These are phyloP conservation scores for Tuber indicum DNA, from an alignment of 495 filamentous ascomycete genomes.

Conservation along the genomic window DNA sequence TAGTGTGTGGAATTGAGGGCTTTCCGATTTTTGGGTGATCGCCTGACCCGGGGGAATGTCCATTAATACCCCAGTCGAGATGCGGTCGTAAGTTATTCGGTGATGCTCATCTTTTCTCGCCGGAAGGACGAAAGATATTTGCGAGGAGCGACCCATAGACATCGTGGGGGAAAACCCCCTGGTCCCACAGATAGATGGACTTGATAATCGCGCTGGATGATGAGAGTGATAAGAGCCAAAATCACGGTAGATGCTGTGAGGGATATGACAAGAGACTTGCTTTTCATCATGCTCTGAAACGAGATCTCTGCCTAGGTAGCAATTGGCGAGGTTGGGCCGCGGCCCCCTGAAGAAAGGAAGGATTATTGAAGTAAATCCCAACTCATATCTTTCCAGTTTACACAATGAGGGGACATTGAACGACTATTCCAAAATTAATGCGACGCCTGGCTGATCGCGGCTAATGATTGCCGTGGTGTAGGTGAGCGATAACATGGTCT, in stretches of 20 bases:
- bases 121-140: neutral
- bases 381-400: neutral
- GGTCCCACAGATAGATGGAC: neutral
- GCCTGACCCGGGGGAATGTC: neutral
- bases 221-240: neutral
- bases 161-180: neutral
- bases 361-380: neutral
- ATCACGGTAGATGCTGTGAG: neutral
- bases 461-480: no score
- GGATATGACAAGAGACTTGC: neutral
- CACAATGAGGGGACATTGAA: neutral
- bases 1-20: neutral
- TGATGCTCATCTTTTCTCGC: neutral
- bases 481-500: neutral
- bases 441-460: no score
- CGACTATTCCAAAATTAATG: no score
- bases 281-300: neutral
- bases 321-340: neutral
- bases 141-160: neutral
- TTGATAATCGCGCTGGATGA: slow-evolving; percentile 39
- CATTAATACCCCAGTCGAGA: neutral
- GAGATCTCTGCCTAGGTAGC: neutral
- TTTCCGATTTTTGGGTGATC: neutral
- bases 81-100: neutral
- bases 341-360: neutral